Percentiles rank a stretch among this genome's conserved stretches.
These are phyloP conservation scores for Achlya hypogyna DNA, from an alignment of 352 stramenopile genomes.

Conservation along the genomic window DNA sequence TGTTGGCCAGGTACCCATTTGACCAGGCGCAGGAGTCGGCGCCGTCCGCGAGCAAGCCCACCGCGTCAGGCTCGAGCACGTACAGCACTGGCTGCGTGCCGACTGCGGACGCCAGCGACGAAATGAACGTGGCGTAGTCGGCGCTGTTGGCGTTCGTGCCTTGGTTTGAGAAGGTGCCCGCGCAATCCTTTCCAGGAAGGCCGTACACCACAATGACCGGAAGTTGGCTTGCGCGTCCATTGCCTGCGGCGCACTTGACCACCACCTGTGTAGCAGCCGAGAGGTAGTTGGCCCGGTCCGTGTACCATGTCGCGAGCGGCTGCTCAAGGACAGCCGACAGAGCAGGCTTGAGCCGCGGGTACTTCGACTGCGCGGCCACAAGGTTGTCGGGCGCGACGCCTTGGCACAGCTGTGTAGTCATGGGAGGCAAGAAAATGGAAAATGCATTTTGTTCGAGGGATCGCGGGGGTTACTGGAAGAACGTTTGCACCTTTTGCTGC, in stretches of 20 bases:
- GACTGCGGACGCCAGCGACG: slow-evolving; percentile 21
- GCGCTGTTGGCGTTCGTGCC: slow-evolving; percentile 16
- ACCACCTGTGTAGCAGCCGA: slow-evolving; percentile 18
- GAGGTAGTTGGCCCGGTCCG: slow-evolving; percentile 35
- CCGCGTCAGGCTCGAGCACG: slow-evolving; percentile 54
- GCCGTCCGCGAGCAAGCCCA: slow-evolving; percentile 37
- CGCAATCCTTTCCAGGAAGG: slow-evolving; percentile 21
- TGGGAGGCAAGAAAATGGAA: background rate
- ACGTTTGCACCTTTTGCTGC: background rate
- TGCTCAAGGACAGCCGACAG: slow-evolving; percentile 33
- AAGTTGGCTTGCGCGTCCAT: slow-evolving; percentile 1
- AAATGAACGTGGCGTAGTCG: slow-evolving; percentile 19
- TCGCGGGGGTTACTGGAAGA: too few species aligned
- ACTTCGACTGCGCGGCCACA: slow-evolving; percentile 27
- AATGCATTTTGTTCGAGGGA: too few species aligned
- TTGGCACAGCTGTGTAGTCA: slow-evolving; percentile 2
- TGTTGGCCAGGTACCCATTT: slow-evolving; percentile 41
- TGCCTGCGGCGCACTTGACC: background rate
- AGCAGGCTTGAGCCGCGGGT: slow-evolving; percentile 29
- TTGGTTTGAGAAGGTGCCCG: slow-evolving; percentile 6
- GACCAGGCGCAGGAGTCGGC: slow-evolving; percentile 29
- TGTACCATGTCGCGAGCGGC: slow-evolving; percentile 47
- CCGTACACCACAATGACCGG: slow-evolving; percentile 23
- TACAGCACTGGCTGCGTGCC: slow-evolving; percentile 49
- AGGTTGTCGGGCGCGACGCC: slow-evolving; percentile 7